phyloP scores from a whole-genome alignment of 148 eudicot genomes.

The Bassia scoparia region DNA sequence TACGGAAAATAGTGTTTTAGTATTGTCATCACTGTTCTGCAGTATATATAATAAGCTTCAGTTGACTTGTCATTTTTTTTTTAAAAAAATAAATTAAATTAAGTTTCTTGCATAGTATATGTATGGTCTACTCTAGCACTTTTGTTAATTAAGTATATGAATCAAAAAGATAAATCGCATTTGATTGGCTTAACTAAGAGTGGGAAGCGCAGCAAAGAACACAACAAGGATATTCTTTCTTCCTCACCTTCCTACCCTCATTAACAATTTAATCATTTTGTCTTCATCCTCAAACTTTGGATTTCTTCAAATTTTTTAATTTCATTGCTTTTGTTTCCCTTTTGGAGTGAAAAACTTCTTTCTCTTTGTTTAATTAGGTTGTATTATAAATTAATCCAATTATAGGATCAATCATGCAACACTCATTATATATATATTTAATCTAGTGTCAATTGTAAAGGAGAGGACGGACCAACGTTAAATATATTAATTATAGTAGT shows the following conservation, averaged over 20 bases:
- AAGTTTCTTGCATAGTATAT: too few species aligned
- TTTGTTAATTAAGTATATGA: not conserved
- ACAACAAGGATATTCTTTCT: conserved; percentile 15
- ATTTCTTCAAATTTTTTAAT: conserved; percentile 5
- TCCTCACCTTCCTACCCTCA: conserved; percentile 10
- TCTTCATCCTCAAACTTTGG: conserved; percentile 21
- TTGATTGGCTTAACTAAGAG: conserved; percentile 19
- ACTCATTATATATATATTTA: too few species aligned
- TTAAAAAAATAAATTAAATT: not conserved
- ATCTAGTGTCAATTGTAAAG: too few species aligned
- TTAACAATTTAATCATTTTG: conserved; percentile 20
- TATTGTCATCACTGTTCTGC: not conserved
- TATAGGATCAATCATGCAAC: conserved; percentile 1
- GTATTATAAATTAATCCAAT: not conserved
- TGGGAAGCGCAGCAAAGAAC: conserved; percentile 22
- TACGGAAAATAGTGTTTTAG: not conserved
- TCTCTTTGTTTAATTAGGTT: conserved; percentile 27
- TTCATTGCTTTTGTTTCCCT: conserved; percentile 19
- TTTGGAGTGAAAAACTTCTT: conserved; percentile 21
- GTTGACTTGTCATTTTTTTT: conserved; percentile 22
- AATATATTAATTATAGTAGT: too few species aligned
- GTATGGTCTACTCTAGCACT: conserved; percentile 8
- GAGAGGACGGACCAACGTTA: too few species aligned
- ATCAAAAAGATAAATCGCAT: conserved; percentile 1
- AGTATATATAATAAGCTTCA: not conserved